These are phyloP conservation scores for Poronia punctata DNA, from an alignment of 495 filamentous ascomycete species.

Conservation along the genomic window DNA sequence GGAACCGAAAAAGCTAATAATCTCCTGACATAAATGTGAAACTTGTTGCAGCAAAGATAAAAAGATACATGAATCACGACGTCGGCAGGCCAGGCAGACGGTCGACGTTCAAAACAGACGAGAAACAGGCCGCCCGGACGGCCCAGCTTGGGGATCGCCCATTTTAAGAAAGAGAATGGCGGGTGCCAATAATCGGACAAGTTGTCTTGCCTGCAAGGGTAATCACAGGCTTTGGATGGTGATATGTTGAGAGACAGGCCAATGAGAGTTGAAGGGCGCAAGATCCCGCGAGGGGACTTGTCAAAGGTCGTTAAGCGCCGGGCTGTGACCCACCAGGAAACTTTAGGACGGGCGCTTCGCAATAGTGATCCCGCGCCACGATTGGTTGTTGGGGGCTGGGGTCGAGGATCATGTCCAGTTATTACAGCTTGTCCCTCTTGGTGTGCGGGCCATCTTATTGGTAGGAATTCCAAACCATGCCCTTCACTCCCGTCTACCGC, in stretches of 20 bases:
- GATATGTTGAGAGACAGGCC: conserved; percentile 20
- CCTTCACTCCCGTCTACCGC: too few species aligned
- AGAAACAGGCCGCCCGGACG: conserved; percentile 15
- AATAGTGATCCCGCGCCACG: conserved; percentile 13
- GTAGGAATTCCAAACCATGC: too few species aligned
- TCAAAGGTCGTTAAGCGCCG: conserved; percentile 23
- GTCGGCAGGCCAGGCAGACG: neutral
- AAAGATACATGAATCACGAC: neutral
- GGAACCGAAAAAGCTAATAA: too few species aligned
- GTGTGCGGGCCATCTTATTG: too few species aligned
- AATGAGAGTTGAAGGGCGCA: conserved; percentile 19
- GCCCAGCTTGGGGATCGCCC: conserved; percentile 19
- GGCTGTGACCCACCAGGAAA: conserved; percentile 14
- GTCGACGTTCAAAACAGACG: conserved; percentile 12
- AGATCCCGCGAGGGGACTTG: conserved; percentile 9
- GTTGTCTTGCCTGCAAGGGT: conserved; percentile 22
- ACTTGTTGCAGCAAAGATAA: conserved; percentile 1
- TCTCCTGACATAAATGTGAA: too few species aligned
- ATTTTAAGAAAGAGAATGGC: conserved; percentile 19
- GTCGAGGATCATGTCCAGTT: conserved; percentile 3
- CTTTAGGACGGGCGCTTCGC: conserved; percentile 5
- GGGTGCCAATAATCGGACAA: conserved; percentile 15
- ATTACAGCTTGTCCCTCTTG: conserved; percentile 1
- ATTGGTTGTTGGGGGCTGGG: conserved; percentile 14
- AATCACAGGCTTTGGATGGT: conserved; percentile 23